Conservation (phyloP, 2,329 filamentous ascomycete species). For the Corniculantispora saksenae region DNA sequence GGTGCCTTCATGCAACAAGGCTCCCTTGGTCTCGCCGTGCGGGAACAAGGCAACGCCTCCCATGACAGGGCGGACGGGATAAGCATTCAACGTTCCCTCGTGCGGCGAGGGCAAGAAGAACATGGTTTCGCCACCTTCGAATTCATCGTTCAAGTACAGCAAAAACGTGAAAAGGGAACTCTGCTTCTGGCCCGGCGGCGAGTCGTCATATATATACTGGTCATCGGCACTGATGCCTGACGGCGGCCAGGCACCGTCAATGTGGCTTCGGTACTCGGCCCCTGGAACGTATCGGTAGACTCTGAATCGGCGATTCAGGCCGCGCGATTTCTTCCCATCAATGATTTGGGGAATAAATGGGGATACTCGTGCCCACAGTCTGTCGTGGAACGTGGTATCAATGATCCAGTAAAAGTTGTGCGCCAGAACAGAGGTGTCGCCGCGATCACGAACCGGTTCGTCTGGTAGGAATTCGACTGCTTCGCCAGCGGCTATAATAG, state of each 20-base stretch:
- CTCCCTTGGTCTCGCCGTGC: slow-evolving; percentile 66
- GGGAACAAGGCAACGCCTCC: slow-evolving; percentile 69
- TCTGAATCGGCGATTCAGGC: slow-evolving; percentile 69
- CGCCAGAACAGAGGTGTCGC: slow-evolving; percentile 64
- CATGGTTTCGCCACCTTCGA: slow-evolving; percentile 70
- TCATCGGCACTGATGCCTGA: slow-evolving; percentile 60
- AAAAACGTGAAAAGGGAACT: slow-evolving; percentile 70
- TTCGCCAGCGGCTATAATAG: slow-evolving; percentile 68
- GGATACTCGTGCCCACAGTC: slow-evolving; percentile 62
- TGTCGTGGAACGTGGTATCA: slow-evolving; percentile 62
- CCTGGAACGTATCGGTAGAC: slow-evolving; percentile 74
- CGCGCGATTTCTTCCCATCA: slow-evolving; percentile 58
- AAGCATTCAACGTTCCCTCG: slow-evolving; percentile 69
- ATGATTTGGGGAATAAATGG: slow-evolving; percentile 57
- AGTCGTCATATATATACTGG: slow-evolving; percentile 67
- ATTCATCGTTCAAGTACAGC: slow-evolving; percentile 71
- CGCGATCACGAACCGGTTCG: slow-evolving; percentile 65
- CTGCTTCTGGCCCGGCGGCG: slow-evolving; percentile 58
- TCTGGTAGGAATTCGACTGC: slow-evolving; percentile 67
- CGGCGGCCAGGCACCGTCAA: slow-evolving; percentile 73
- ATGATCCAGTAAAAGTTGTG: slow-evolving; percentile 77
- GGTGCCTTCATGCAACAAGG: slow-evolving; percentile 69
- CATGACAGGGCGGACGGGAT: slow-evolving; percentile 68
- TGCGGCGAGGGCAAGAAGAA: slow-evolving; percentile 66
- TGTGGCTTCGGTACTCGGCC: slow-evolving; percentile 70